phyloP scores from a whole-genome alignment of 805 yeast species.

The Lachancea meyersii region DNA sequence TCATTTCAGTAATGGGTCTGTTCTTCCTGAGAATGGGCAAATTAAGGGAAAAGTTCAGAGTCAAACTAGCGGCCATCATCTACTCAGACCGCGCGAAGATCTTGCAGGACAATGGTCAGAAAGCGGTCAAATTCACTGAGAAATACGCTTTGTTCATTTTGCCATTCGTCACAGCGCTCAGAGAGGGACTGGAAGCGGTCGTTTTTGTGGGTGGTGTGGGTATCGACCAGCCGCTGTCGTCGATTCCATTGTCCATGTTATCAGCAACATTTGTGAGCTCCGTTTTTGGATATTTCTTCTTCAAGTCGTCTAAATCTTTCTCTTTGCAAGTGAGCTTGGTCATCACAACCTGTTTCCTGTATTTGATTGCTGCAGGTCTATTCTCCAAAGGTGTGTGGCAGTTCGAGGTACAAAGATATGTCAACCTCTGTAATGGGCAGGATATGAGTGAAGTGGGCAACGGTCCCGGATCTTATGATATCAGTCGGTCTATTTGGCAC shows the following conservation, averaged over 20 bases:
- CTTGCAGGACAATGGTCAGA: slow-evolving; percentile 17
- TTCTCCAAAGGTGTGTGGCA: slow-evolving; percentile 88
- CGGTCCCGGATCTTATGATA: slow-evolving; percentile 91
- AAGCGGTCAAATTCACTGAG: slow-evolving; percentile 38
- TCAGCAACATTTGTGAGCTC: slow-evolving; percentile 56
- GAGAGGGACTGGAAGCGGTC: slow-evolving; percentile 90
- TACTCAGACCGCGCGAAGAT: slow-evolving; percentile 27
- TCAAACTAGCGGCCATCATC: slow-evolving; percentile 45
- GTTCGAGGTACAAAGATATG: slow-evolving; percentile 71
- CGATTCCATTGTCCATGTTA: slow-evolving; percentile 59
- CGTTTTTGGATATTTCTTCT: slow-evolving; percentile 58
- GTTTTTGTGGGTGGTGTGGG: slow-evolving; percentile 89
- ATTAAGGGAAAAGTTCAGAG: slow-evolving; percentile 75
- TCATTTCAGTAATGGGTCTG: slow-evolving; percentile 83
- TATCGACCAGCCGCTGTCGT: slow-evolving; percentile 57
- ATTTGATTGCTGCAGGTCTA: slow-evolving; percentile 80
- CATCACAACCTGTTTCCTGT: slow-evolving; percentile 70
- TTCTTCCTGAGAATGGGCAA: slow-evolving; percentile 75
- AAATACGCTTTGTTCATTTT: slow-evolving; percentile 67
- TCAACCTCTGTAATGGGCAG: slow-evolving; percentile 66
- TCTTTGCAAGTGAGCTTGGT: slow-evolving; percentile 71
- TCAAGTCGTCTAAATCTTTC: slow-evolving; percentile 71
- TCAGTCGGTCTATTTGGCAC: slow-evolving; percentile 78
- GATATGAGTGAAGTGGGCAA: slow-evolving; percentile 85
- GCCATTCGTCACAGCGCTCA: slow-evolving; percentile 78